Evolutionary conservation across 2,329 filamentous ascomycete genomes (phyloP).

Genomic region (Apiospora malaysiana): DNA sequence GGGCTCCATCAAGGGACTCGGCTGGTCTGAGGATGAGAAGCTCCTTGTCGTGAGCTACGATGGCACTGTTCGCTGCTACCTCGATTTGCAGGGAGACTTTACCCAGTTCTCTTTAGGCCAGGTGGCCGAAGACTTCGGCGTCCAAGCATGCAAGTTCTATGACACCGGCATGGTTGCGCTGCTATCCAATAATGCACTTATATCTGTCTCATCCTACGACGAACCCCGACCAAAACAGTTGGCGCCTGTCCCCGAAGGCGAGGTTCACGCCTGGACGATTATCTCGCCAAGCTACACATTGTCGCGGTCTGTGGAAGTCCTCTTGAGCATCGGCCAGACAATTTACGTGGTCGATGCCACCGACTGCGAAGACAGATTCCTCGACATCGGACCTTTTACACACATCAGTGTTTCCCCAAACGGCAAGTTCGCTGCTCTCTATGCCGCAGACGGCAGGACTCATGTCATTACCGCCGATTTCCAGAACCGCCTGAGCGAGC

Average conservation of each 20-base stretch:
- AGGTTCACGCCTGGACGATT: conserved; percentile 86
- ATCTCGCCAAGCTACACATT: conserved; percentile 88
- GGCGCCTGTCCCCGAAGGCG: conserved; percentile 75
- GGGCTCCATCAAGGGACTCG: conserved; percentile 83
- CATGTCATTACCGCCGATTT: conserved; percentile 97
- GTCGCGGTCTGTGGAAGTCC: conserved; percentile 89
- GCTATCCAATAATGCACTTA: conserved; percentile 83
- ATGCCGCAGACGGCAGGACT: conserved; percentile 81
- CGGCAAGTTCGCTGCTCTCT: conserved; percentile 85
- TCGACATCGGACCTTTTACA: conserved; percentile 90
- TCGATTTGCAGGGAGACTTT: conserved; percentile 93
- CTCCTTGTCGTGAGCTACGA: conserved; percentile 88
- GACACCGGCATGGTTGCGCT: conserved; percentile 90
- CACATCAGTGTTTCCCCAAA: conserved; percentile 92
- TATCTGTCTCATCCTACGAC: conserved; percentile 87
- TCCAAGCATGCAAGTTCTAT: conserved; percentile 92
- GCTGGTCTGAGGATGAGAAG: conserved; percentile 96
- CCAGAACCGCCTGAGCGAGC: conserved; percentile 88
- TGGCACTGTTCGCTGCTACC: conserved; percentile 87
- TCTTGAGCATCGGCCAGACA: conserved; percentile 84
- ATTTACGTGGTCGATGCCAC: conserved; percentile 86
- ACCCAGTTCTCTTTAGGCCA: conserved; percentile 91
- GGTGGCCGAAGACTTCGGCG: conserved; percentile 85
- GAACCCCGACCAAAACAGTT: conserved; percentile 88
- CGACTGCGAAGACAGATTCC: conserved; percentile 87